Conservation (phyloP, 768 basidiomycete genomes). For the Boletus vermiculosoides region DNA sequence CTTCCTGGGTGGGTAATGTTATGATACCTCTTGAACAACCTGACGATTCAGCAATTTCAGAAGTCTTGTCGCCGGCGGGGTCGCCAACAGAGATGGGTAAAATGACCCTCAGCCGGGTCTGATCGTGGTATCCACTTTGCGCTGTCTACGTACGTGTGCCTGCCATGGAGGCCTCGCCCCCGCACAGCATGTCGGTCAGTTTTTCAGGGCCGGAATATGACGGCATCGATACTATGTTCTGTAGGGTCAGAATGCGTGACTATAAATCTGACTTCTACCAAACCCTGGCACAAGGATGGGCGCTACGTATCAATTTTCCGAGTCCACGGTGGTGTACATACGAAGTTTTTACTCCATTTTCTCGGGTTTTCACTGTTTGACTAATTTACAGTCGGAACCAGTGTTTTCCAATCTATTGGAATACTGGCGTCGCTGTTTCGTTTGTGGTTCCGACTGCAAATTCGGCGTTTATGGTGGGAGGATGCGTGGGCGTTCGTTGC, state of each 20-base stretch:
- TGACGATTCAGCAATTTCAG: neutral
- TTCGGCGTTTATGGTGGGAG: slow-evolving; percentile 24
- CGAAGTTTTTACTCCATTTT: slow-evolving; percentile 7
- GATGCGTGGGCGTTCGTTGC: slow-evolving; percentile 19
- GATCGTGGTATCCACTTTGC: neutral
- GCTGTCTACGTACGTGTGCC: neutral
- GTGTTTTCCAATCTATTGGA: slow-evolving; percentile 11
- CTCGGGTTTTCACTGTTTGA: neutral
- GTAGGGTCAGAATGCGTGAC: neutral
- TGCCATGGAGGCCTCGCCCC: neutral
- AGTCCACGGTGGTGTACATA: slow-evolving; percentile 7
- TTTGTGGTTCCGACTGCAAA: slow-evolving; percentile 15
- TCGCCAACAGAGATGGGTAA: neutral
- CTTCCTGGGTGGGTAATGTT: neutral
- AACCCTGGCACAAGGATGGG: slow-evolving; percentile 2
- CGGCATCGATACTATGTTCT: neutral
- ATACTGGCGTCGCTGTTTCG: slow-evolving; percentile 19
- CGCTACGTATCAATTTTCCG: slow-evolving; percentile 9
- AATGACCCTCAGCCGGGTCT: neutral
- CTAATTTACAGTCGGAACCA: slow-evolving; percentile 1
- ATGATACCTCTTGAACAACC: neutral
- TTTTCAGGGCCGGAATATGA: slow-evolving; percentile 1
- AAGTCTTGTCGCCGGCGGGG: neutral
- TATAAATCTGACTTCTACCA: slow-evolving; percentile 6
- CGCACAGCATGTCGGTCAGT: neutral